Conservation (phyloP, 106 monocot genomes). For the Dioscorea alata region DNA sequence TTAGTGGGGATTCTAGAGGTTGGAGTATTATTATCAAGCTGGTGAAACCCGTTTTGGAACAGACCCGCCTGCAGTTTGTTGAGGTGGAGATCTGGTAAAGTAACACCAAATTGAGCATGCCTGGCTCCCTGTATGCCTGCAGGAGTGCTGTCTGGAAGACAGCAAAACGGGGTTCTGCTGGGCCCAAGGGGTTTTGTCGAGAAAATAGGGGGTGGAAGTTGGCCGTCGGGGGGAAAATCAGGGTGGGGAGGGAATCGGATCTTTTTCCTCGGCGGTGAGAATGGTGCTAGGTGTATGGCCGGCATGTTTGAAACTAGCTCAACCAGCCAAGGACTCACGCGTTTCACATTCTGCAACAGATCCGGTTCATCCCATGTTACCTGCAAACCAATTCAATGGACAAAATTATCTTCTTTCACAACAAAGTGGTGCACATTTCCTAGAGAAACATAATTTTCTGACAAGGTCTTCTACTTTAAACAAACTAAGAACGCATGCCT, state of each 20-base stretch:
- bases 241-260: slow-evolving; percentile 27
- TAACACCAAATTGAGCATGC: slow-evolving; percentile 61
- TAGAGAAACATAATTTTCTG: not conserved
- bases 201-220: slow-evolving; percentile 28
- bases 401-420: not conserved
- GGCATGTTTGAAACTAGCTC: slow-evolving; percentile 61
- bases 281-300: slow-evolving; percentile 37
- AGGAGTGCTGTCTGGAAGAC: slow-evolving; percentile 39
- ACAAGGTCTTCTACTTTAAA: not conserved
- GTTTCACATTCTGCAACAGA: slow-evolving; percentile 68
- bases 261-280: slow-evolving; percentile 60
- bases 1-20: slow-evolving; percentile 32
- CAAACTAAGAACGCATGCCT: not conserved
- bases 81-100: slow-evolving; percentile 48
- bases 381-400: slow-evolving; percentile 16
- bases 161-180: slow-evolving; percentile 47
- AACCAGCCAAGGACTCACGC: slow-evolving; percentile 69
- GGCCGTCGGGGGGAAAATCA: slow-evolving; percentile 46
- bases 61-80: slow-evolving; percentile 43
- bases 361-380: slow-evolving; percentile 86
- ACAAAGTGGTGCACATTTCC: not conserved
- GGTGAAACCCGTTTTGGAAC: slow-evolving; percentile 29
- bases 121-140: slow-evolving; percentile 89
- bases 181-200: slow-evolving; percentile 30
- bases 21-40: slow-evolving; percentile 10